Conservation (phyloP, 225 moss, liverwort and hornwort species). For the Asterella californica region DNA sequence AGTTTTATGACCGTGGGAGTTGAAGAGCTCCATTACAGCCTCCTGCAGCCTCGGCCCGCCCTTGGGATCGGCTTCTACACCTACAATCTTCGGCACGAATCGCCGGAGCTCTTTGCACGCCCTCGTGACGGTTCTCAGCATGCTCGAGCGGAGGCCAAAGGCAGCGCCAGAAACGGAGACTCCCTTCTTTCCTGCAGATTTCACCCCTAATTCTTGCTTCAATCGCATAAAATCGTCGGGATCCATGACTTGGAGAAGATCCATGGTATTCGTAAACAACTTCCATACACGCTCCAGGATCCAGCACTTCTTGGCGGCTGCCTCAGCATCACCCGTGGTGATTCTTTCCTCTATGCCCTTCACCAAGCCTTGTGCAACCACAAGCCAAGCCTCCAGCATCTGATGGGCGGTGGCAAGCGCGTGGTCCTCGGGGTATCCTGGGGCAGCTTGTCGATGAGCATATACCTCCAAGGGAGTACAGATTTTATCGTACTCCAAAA, state of each 20-base stretch:
- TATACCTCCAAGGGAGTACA: constrained; percentile 66
- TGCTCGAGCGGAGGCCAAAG: constrained; percentile 67
- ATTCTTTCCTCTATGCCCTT: constrained; percentile 56
- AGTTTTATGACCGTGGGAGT: constrained; percentile 60
- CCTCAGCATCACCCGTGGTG: constrained; percentile 39
- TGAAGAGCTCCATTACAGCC: constrained; percentile 66
- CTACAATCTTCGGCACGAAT: constrained; percentile 65
- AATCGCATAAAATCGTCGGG: constrained; percentile 84
- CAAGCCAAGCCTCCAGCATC: constrained; percentile 80
- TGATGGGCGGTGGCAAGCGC: constrained; percentile 73
- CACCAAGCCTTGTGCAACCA: constrained; percentile 59
- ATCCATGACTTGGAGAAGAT: constrained; percentile 79
- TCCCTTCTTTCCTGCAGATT: constrained; percentile 30
- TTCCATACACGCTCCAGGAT: constrained; percentile 81
- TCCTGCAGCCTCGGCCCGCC: constrained; percentile 73
- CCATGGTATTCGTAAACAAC: constrained; percentile 61
- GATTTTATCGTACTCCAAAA: constrained; percentile 69
- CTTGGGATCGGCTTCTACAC: constrained; percentile 72
- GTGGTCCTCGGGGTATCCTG: constrained; percentile 71
- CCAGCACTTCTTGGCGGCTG: constrained; percentile 77
- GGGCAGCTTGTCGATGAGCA: constrained; percentile 48
- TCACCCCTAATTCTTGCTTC: constrained; percentile 62
- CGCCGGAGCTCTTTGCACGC: constrained; percentile 75
- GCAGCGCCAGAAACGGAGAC: constrained; percentile 37
- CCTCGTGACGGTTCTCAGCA: constrained; percentile 54